Evolutionary conservation across 352 stramenopile species (phyloP).

Genomic region (Phytopythium kandeliae): DNA sequence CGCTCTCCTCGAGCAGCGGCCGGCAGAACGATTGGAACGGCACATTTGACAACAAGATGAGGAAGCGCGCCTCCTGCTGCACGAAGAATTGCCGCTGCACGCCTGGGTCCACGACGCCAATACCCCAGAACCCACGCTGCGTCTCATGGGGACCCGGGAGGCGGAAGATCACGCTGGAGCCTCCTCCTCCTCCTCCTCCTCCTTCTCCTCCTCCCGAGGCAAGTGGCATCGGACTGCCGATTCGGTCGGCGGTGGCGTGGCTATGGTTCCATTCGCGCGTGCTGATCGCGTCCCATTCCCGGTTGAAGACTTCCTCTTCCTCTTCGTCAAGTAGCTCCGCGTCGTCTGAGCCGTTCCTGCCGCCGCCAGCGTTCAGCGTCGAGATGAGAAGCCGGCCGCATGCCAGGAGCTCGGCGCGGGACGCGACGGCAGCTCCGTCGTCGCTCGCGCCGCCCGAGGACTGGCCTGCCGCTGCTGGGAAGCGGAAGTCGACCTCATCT

Average conservation of each 20-base stretch:
- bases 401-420: constrained; percentile 16
- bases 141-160: constrained; percentile 17
- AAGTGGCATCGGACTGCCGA: not conserved
- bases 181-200: constrained; percentile 9
- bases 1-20: constrained; percentile 23
- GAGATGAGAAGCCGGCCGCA: constrained; percentile 19
- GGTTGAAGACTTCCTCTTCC: constrained; percentile 70
- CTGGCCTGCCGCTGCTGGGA: not conserved
- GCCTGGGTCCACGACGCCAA: constrained; percentile 38
- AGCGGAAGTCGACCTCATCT: constrained; percentile 27
- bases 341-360: constrained; percentile 10
- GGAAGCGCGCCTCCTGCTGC: constrained; percentile 42
- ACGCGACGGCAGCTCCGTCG: constrained; percentile 4
- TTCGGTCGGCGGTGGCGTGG: constrained; percentile 3
- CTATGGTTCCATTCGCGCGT: constrained; percentile 20
- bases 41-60: constrained; percentile 41
- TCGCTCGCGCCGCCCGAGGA: not conserved
- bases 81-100: constrained; percentile 27
- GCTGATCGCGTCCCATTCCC: constrained; percentile 40
- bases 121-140: constrained; percentile 22
- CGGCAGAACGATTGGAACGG: constrained; percentile 40
- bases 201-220: constrained; percentile 8
- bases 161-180: constrained; percentile 45
- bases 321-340: constrained; percentile 28
- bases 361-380: constrained; percentile 9